Conservation (phyloP, 768 basidiomycete species). For the Paxillus involutus region DNA sequence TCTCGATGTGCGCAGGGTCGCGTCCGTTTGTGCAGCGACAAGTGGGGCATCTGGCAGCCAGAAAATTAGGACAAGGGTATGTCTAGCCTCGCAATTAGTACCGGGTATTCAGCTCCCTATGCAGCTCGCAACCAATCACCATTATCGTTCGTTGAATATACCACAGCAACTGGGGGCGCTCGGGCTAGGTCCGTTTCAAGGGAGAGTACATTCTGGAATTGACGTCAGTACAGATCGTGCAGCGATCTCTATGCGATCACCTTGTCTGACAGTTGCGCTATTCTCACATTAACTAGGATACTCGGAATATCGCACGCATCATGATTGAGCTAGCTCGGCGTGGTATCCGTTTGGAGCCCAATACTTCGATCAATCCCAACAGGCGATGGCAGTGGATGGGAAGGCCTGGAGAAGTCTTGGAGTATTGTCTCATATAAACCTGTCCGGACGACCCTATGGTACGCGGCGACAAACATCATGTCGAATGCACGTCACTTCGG, state of each 20-base stretch:
- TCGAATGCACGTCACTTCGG: slow-evolving; percentile 1
- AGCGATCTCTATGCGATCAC: background rate
- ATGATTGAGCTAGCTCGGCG: slow-evolving; percentile 73
- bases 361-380: slow-evolving; percentile 63
- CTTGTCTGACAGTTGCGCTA: slow-evolving; percentile 3
- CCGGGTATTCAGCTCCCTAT: background rate
- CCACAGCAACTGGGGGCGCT: slow-evolving; percentile 74
- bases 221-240: slow-evolving; percentile 62
- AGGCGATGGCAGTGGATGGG: slow-evolving; percentile 89
- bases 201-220: slow-evolving; percentile 85
- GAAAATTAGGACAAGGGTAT: slow-evolving; percentile 16
- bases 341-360: slow-evolving; percentile 69
- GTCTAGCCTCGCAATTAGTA: background rate
- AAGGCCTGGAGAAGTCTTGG: slow-evolving; percentile 63
- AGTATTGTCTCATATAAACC: slow-evolving; percentile 33
- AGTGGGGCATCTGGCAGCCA: slow-evolving; percentile 7
- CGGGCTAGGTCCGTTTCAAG: slow-evolving; percentile 72
- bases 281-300: slow-evolving; percentile 55
- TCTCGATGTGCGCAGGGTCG: slow-evolving; percentile 68
- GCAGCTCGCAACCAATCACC: slow-evolving; percentile 17
- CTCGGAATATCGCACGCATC: slow-evolving; percentile 85
- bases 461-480: slow-evolving; percentile 6
- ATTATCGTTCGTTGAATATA: slow-evolving; percentile 55
- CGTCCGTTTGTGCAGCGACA: slow-evolving; percentile 42
- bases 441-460: slow-evolving; percentile 5